Evolutionary conservation across 176 grass and related monocot species (phyloP).

Genomic region (Triticum dicoccoides): DNA sequence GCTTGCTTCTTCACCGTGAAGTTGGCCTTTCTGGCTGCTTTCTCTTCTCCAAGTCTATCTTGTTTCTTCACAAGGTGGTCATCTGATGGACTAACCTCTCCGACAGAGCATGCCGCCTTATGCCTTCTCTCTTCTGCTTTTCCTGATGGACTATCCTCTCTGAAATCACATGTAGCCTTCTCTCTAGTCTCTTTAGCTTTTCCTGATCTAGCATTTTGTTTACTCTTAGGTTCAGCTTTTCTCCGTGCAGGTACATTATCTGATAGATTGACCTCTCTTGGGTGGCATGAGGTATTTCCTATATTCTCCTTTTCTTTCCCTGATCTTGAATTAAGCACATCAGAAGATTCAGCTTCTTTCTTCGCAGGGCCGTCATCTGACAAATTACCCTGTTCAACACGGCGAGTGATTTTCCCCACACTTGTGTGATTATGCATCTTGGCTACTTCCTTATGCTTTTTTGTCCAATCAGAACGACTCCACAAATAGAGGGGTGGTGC

Average conservation of each 20-base stretch:
- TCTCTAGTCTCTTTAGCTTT: conserved; percentile 18
- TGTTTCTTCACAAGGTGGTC: conserved; percentile 14
- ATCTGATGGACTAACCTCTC: conserved; percentile 13
- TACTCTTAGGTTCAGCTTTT: conserved; percentile 12
- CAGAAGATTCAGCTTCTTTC: conserved; percentile 26
- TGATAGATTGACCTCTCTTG: conserved; percentile 3
- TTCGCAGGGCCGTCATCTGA: not conserved
- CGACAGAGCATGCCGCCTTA: not conserved
- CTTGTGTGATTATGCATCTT: conserved; percentile 46
- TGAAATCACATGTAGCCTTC: not conserved
- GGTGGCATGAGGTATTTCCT: not conserved
- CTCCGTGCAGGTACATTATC: conserved; percentile 7
- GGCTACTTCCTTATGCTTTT: conserved; percentile 59
- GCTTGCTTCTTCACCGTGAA: conserved; percentile 1
- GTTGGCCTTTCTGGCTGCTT: conserved; percentile 6
- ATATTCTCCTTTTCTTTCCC: not conserved
- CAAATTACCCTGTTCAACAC: conserved; percentile 11
- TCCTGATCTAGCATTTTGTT: not conserved
- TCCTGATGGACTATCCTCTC: not conserved
- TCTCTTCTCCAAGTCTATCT: not conserved
- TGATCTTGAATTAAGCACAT: not conserved
- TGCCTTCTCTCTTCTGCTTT: not conserved
- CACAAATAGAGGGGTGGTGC: conserved; percentile 80
- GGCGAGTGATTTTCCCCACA: not conserved
- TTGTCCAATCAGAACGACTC: conserved; percentile 80